Evolutionary conservation across 78 protist genomes (phyloP), one percentile per base, ranked within the genome.

Genomic region (Guillardia theta): DNA sequence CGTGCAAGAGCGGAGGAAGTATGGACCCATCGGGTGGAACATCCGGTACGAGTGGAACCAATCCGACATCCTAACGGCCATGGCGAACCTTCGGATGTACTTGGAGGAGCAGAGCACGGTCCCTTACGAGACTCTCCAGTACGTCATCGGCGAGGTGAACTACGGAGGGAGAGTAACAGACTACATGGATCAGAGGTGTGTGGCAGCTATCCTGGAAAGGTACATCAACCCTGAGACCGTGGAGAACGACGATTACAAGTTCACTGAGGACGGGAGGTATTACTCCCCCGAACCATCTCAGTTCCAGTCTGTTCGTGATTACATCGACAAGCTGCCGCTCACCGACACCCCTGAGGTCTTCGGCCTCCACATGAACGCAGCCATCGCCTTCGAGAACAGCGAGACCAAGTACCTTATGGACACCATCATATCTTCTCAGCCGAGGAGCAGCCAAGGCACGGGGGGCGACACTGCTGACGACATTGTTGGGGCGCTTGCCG

Each of bases 101-200:
- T 27, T 93, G 58, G 93, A 77, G 83, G 96, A 93, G 64, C 92
- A 87, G 64, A 15, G 6, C 64, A 27, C 21, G 64, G 92, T 97
- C 22, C 96, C 96, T 19, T 93, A 43, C 92, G 43, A 92, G 39
- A 96, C 96, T 33, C 93, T 97, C 15, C 30, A n/a, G 10, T 96
- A 95, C 62, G 10, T 95, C 46, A 88, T 88, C 1, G 97, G 97
- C 27, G 96, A 97, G 70, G 92, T 95, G 50, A 97, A 96, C 96
- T 97, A 97, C 92, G 98, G 98, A 8, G 98, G 98, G 0, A 94
- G 98, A 10, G 97, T 97, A 39, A 97, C 98, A 19, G 98, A 97
- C 93, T 94, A 95, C 44, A 50, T 58, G 95, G 98, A 97, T 64
- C 94, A 97, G 39, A 94, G 98, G 0, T 39, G 80, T 15, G 76